A percentile compares a stretch with the other conserved stretches of the same genome.
Conservation (phyloP, 345 rosid genomes). For the Boechera divaricarpa region DNA sequence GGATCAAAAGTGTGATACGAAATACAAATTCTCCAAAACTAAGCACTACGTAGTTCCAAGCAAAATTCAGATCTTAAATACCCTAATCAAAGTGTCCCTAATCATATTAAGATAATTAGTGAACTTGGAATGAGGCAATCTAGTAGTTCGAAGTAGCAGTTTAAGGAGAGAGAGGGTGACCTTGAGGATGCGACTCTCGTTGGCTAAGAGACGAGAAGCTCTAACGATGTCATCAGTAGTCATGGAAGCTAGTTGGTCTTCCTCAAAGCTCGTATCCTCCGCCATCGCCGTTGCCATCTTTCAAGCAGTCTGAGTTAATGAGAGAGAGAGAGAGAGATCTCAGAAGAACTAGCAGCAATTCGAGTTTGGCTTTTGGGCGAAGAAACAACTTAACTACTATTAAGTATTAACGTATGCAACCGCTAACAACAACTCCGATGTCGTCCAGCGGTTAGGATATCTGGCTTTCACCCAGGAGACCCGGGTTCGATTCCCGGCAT, state of each 20-base stretch:
- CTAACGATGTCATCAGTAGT: slow-evolving; percentile 68
- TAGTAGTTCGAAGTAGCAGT: too few species aligned
- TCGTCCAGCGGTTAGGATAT: slow-evolving; percentile 98
- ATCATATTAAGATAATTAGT: too few species aligned
- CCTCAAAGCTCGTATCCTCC: slow-evolving; percentile 74
- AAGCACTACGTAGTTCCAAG: too few species aligned
- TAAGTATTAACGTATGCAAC: too few species aligned
- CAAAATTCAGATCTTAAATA: too few species aligned
- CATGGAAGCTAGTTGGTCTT: slow-evolving; percentile 75
- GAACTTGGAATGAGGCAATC: too few species aligned
- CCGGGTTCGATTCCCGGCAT: slow-evolving; percentile 99
- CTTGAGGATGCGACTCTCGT: slow-evolving; percentile 76
- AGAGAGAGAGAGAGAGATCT: neutral
- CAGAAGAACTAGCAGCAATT: neutral
- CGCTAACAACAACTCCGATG: slow-evolving; percentile 46
- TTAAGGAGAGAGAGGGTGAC: slow-evolving; percentile 30
- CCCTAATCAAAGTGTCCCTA: too few species aligned
- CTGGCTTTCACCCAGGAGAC: slow-evolving; percentile 99
- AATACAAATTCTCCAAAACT: too few species aligned
- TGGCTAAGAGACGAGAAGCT: slow-evolving; percentile 78
- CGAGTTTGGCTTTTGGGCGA: neutral
- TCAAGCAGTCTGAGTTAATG: neutral
- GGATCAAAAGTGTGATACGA: too few species aligned
- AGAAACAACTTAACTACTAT: neutral
- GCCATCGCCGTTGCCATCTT: slow-evolving; percentile 51